Conservation (phyloP, 768 basidiomycete species). For the Pleurotus sapidus region DNA sequence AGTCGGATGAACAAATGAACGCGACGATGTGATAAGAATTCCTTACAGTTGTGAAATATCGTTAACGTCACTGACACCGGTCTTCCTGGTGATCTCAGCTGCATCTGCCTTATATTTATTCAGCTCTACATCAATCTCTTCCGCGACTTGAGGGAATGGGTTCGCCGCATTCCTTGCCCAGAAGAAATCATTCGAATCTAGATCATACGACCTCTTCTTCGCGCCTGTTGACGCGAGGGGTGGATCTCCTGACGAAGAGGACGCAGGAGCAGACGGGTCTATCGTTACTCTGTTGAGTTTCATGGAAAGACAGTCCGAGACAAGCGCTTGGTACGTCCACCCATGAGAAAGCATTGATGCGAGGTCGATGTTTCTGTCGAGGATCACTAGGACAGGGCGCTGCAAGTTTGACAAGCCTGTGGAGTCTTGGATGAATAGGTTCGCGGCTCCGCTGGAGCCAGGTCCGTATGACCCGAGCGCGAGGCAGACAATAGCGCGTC, state of each 20-base stretch:
- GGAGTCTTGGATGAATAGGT: conserved; percentile 77
- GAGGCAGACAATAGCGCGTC: conserved; percentile 77
- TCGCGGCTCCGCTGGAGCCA: conserved; percentile 28
- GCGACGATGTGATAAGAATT: not conserved
- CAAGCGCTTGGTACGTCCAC: conserved; percentile 98
- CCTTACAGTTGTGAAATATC: conserved; percentile 92
- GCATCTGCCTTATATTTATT: conserved; percentile 95
- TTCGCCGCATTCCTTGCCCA: conserved; percentile 96
- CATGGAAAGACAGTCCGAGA: conserved; percentile 97
- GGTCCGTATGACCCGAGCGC: conserved; percentile 30
- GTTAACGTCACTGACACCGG: conserved; percentile 93
- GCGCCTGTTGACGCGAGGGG: conserved; percentile 18
- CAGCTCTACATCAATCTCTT: conserved; percentile 91
- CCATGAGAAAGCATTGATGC: conserved; percentile 93
- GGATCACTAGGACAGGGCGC: conserved; percentile 91
- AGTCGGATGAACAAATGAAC: no score
- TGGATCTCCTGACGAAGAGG: not conserved
- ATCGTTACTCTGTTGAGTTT: conserved; percentile 94
- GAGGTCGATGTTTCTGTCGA: conserved; percentile 94
- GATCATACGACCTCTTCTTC: conserved; percentile 84
- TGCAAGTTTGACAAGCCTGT: conserved; percentile 85
- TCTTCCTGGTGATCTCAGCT: conserved; percentile 93
- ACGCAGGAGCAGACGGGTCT: conserved; percentile 32
- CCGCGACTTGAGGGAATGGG: conserved; percentile 97
- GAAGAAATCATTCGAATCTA: conserved; percentile 98